Evolutionary conservation across 108 stramenopile genomes (phyloP).

Genomic region (Cylindrotheca closterium): DNA sequence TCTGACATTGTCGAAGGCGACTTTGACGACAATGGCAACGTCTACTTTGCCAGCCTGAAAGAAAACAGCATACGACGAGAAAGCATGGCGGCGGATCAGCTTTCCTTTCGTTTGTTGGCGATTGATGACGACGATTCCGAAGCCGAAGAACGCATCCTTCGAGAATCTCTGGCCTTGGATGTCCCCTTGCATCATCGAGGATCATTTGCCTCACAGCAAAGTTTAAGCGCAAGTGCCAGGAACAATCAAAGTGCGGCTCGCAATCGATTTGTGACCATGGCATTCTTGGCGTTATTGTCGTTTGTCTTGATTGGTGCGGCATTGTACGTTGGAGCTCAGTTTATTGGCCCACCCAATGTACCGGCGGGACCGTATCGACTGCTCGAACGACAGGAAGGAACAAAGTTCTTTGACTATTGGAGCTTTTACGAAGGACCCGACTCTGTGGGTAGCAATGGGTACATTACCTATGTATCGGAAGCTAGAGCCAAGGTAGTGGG

Average conservation of each 20-base stretch:
- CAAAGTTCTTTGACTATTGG: constrained; percentile 70
- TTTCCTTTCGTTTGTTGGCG: constrained; percentile 34
- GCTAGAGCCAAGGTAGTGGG: constrained; percentile 43
- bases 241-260: constrained; percentile 1
- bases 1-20: background rate
- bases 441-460: constrained; percentile 79
- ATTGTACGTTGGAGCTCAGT: constrained; percentile 24
- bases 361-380: constrained; percentile 76
- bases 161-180: constrained; percentile 18
- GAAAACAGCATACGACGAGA: constrained; percentile 23
- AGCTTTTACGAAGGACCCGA: constrained; percentile 80
- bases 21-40: constrained; percentile 13
- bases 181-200: background rate
- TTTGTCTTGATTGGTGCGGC: constrained; percentile 15
- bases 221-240: background rate
- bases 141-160: constrained; percentile 27
- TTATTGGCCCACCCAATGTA: constrained; percentile 71
- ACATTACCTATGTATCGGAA: constrained; percentile 59
- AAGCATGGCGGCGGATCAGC: constrained; percentile 27
- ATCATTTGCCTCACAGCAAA: background rate
- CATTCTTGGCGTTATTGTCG: constrained; percentile 13
- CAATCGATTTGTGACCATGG: constrained; percentile 15
- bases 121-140: constrained; percentile 33
- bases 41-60: constrained; percentile 19
- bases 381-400: constrained; percentile 74